These are phyloP conservation scores for Scutellaria baicalensis DNA, from an alignment of 257 asterid species.

Conservation along the genomic window DNA sequence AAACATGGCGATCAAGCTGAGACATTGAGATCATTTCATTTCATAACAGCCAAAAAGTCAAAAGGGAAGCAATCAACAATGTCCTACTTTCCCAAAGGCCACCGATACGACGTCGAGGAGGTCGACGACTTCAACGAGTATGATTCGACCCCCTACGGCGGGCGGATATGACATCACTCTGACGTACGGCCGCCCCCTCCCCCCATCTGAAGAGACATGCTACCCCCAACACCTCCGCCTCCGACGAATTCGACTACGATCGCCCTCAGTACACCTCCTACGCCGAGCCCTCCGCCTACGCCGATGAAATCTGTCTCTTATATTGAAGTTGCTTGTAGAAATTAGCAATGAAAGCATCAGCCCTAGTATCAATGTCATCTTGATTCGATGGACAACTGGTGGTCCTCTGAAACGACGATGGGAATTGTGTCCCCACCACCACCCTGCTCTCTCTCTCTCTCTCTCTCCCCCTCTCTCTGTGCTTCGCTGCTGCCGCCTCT, in stretches of 20 bases:
- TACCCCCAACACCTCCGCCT: conserved; percentile 44
- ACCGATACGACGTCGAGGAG: conserved; percentile 41
- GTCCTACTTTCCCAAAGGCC: conserved; percentile 79
- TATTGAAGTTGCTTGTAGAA: too few species aligned
- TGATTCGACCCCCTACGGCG: conserved; percentile 86
- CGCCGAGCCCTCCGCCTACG: conserved; percentile 82
- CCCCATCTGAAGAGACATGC: conserved; percentile 73
- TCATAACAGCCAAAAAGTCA: neutral
- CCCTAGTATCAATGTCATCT: too few species aligned
- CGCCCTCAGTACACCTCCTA: conserved; percentile 71
- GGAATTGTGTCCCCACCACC: too few species aligned
- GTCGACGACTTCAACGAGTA: conserved; percentile 73
- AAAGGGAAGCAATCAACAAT: conserved; percentile 23
- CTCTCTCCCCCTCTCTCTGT: too few species aligned
- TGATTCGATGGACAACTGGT: too few species aligned
- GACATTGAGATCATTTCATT: neutral
- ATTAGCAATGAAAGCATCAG: too few species aligned
- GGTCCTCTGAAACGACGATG: too few species aligned
- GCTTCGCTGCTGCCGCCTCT: too few species aligned
- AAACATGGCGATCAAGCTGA: neutral
- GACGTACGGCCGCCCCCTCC: conserved; percentile 74
- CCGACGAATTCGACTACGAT: conserved; percentile 60
- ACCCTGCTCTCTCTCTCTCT: too few species aligned
- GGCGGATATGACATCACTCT: conserved; percentile 70
- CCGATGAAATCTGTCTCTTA: too few species aligned